Evolutionary conservation across 352 stramenopile species (phyloP).

Genomic region (Globisporangium emineosum): DNA sequence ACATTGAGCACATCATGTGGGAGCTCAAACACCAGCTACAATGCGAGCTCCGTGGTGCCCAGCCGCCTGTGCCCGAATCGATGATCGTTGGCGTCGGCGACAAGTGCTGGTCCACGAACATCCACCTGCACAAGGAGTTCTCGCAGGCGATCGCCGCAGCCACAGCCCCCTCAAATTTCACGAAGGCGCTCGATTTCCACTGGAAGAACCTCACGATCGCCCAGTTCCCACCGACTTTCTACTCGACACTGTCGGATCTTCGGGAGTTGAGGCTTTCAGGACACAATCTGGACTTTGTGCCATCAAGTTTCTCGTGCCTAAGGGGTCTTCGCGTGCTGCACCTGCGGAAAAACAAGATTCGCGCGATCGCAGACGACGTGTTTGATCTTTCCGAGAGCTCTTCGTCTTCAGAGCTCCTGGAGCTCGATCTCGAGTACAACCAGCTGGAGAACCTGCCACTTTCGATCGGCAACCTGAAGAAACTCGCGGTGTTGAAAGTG

Average conservation of each 20-base stretch:
- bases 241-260: constrained; percentile 33
- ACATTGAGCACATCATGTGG: constrained; percentile 48
- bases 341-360: constrained; percentile 59
- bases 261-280: constrained; percentile 63
- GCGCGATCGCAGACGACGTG: constrained; percentile 35
- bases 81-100: constrained; percentile 42
- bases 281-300: constrained; percentile 39
- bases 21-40: constrained; percentile 53
- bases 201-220: constrained; percentile 55
- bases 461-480: constrained; percentile 37
- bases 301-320: constrained; percentile 34
- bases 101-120: constrained; percentile 65
- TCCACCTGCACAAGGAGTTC: constrained; percentile 65
- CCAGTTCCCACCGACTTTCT: constrained; percentile 50
- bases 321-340: constrained; percentile 51
- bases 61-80: constrained; percentile 33
- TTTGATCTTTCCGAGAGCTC: constrained; percentile 21
- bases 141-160: constrained; percentile 28
- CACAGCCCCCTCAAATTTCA: constrained; percentile 26
- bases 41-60: constrained; percentile 30
- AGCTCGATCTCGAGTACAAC: constrained; percentile 74
- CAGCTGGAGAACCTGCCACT: constrained; percentile 33
- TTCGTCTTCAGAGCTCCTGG: constrained; percentile 30
- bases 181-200: constrained; percentile 50
- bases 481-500: constrained; percentile 37